These are phyloP conservation scores for Candida awuae DNA, from an alignment of 805 yeast genomes.

Conservation along the genomic window DNA sequence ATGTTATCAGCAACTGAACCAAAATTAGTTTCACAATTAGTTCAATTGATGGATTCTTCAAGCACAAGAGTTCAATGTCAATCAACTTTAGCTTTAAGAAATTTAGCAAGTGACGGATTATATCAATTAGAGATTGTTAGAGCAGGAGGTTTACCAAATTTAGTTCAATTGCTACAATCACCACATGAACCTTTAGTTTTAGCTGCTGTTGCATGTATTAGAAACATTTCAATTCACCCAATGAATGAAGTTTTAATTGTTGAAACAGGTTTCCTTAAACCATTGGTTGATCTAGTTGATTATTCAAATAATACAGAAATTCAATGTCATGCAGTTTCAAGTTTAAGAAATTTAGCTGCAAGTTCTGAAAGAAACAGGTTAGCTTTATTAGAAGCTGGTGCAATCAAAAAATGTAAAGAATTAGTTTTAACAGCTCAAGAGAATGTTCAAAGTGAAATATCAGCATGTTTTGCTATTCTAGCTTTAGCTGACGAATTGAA, in stretches of 20 bases:
- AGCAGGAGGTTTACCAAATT: conserved; percentile 90
- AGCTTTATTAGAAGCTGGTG: conserved; percentile 90
- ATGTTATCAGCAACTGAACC: conserved; percentile 89
- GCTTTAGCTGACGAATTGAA: conserved; percentile 95
- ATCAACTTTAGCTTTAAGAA: conserved; percentile 92
- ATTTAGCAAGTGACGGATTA: conserved; percentile 90
- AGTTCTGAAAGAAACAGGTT: conserved; percentile 86
- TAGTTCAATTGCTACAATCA: conserved; percentile 83
- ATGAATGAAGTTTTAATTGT: conserved; percentile 91
- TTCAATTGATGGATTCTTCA: conserved; percentile 84
- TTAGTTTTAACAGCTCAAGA: conserved; percentile 81
- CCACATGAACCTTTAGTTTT: conserved; percentile 85
- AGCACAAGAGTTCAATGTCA: conserved; percentile 96
- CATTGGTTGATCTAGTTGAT: conserved; percentile 77
- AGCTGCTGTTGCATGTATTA: conserved; percentile 97
- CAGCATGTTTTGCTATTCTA: conserved; percentile 94
- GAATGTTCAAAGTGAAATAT: conserved; percentile 89
- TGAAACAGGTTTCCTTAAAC: conserved; percentile 92
- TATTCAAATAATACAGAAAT: conserved; percentile 89
- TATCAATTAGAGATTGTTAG: conserved; percentile 94
- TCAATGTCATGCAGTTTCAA: conserved; percentile 96
- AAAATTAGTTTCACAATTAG: conserved; percentile 78
- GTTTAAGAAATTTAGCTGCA: conserved; percentile 93
- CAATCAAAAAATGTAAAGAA: conserved; percentile 86
- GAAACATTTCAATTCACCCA: conserved; percentile 95